A percentile compares a stretch with the other conserved stretches of the same genome.
phyloP scores from a whole-genome alignment of 2,329 filamentous ascomycete genomes.

The Remersonia thermophila region DNA sequence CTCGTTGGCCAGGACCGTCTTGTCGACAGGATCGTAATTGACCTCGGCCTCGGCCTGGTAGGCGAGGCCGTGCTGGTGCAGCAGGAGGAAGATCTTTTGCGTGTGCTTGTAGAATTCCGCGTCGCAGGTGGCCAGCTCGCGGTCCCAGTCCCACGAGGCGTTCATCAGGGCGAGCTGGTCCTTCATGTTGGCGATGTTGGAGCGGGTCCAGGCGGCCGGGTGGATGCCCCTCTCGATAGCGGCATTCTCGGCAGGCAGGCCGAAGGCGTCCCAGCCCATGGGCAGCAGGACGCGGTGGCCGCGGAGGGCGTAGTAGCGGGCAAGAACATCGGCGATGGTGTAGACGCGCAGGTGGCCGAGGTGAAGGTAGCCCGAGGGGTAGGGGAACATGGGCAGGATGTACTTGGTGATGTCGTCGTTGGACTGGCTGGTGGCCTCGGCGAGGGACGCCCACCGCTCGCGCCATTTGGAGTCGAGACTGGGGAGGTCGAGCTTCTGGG shows the following conservation, averaged over 20 bases:
- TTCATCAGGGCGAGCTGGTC: conserved; percentile 68
- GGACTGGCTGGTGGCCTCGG: not conserved
- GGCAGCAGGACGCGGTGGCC: conserved; percentile 68
- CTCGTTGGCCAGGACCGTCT: conserved; percentile 83
- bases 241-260: conserved; percentile 81
- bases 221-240: conserved; percentile 71
- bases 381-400: conserved; percentile 85
- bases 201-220: conserved; percentile 65
- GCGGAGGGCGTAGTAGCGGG: conserved; percentile 62
- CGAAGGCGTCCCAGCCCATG: conserved; percentile 95
- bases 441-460: conserved; percentile 27
- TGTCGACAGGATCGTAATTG: conserved; percentile 83
- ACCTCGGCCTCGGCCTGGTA: conserved; percentile 76
- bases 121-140: conserved; percentile 72
- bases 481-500: conserved; percentile 31
- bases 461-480: conserved; percentile 42
- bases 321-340: conserved; percentile 76
- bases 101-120: conserved; percentile 83
- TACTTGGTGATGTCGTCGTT: conserved; percentile 37
- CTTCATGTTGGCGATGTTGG: conserved; percentile 79
- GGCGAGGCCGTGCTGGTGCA: conserved; percentile 62
- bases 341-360: conserved; percentile 82
- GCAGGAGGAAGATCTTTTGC: conserved; percentile 69
- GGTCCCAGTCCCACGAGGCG: conserved; percentile 70
- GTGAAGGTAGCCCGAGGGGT: conserved; percentile 77